Evolutionary conservation across 495 filamentous ascomycete genomes (phyloP), one percentile per base, ranked within the genome.

Genomic region (Penicillium taxi): DNA sequence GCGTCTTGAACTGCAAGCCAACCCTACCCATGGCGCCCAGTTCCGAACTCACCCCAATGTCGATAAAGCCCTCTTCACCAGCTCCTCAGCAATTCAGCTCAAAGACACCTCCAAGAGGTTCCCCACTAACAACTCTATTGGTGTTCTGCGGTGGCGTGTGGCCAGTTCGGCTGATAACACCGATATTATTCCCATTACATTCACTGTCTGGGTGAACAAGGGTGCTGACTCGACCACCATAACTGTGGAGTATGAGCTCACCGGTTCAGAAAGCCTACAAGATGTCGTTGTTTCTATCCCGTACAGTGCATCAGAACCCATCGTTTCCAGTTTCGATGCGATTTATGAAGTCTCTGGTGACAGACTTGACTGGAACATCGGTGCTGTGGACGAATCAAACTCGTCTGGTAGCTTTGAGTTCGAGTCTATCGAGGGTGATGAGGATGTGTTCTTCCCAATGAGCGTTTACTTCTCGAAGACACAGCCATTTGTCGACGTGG

Each of bases 381-480:
- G 88, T 44, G 72, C 72, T 14, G 77, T 96, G 30, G 80, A 84
- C 50, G 82, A 86, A 40, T 78, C 75, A 15, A 93, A 93, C 53
- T 56, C 79, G 2, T 84, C 73, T 16, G 90, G 90, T 13, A 78
- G 80, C 20, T 96, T 96, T 49, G 90, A 96, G 55, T 95, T 96
- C 42, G 90, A 96, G 62, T 84, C 86, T 11, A 78, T 82, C 31
- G 86, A 85, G 19, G 77, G 79, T 28, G 69, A 74, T 46, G 90
- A 95, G 58, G 77, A 80, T 36, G 87, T 93, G 42, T 96, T 96
- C 65, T 96, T 96, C 79, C 90, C 90, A 1, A 96, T 96, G 89
- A 79, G 73, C 30, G 83, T 96, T 20, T 77, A 77, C 18, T 96
- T 96, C 67, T 78, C 82, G 22, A 94, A 94, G 68, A 73, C 79